A percentile compares a stretch with the other conserved stretches of the same genome.
phyloP scores from a whole-genome alignment of 1,139 yeast species.

The Blastobotrys arbuscula region DNA sequence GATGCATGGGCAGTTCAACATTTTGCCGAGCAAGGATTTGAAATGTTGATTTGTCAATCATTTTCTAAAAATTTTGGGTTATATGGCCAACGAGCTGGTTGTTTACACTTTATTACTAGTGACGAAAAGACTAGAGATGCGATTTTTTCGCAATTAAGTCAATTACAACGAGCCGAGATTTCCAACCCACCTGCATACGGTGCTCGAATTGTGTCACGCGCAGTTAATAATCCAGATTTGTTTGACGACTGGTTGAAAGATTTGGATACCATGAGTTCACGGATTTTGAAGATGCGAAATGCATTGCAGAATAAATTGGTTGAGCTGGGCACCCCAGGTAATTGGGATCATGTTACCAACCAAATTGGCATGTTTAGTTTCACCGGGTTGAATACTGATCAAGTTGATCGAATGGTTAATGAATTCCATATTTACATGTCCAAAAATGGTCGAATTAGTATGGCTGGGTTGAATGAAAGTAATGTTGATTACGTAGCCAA shows the following conservation, averaged over 20 bases:
- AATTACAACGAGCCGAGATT: slow-evolving; percentile 76
- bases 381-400: slow-evolving; percentile 71
- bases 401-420: slow-evolving; percentile 62
- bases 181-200: slow-evolving; percentile 97
- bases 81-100: slow-evolving; percentile 93
- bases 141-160: slow-evolving; percentile 73
- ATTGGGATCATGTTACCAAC: slow-evolving; percentile 80
- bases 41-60: slow-evolving; percentile 75
- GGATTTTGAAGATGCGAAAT: slow-evolving; percentile 68
- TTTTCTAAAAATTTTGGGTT: slow-evolving; percentile 97
- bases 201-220: slow-evolving; percentile 75
- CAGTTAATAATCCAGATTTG: slow-evolving; percentile 57
- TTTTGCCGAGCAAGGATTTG: slow-evolving; percentile 41
- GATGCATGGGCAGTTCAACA: slow-evolving; percentile 48
- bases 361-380: slow-evolving; percentile 97
- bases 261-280: slow-evolving; percentile 66
- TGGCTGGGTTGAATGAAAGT: slow-evolving; percentile 77
- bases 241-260: slow-evolving; percentile 73
- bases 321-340: slow-evolving; percentile 51
- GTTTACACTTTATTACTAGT: slow-evolving; percentile 53
- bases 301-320: slow-evolving; percentile 45
- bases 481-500: slow-evolving; percentile 81
- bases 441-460: slow-evolving; percentile 83
- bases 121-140: slow-evolving; percentile 32
- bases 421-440: slow-evolving; percentile 80